phyloP scores from a whole-genome alignment of 495 filamentous ascomycete species.

The Penicillium paxilli region DNA sequence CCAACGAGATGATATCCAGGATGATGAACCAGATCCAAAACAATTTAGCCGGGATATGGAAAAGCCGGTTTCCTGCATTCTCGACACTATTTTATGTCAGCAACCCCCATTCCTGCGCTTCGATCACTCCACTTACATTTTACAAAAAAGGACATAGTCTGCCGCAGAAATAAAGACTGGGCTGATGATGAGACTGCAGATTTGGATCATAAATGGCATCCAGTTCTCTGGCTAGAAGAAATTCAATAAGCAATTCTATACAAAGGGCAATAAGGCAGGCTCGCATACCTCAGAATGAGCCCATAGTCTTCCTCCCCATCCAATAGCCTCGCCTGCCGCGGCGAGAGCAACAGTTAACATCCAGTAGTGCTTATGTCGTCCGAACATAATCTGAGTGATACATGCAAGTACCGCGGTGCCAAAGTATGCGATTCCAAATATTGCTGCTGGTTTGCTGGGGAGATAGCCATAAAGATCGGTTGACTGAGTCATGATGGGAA shows the following conservation, averaged over 20 bases:
- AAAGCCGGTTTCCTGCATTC: background rate
- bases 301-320: slow-evolving; percentile 4
- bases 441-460: slow-evolving; percentile 1
- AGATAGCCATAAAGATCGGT: slow-evolving; percentile 6
- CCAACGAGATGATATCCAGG: slow-evolving; percentile 5
- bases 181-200: slow-evolving; percentile 6
- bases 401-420: background rate
- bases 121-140: slow-evolving; percentile 1
- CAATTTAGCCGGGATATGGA: background rate
- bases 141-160: slow-evolving; percentile 7
- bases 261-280: background rate
- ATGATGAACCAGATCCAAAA: slow-evolving; percentile 3
- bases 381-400: background rate
- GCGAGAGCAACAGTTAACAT: slow-evolving; percentile 2
- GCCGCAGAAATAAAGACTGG: slow-evolving; percentile 4
- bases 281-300: slow-evolving; percentile 1
- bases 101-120: background rate
- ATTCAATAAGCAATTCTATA: background rate
- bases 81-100: slow-evolving; percentile 1
- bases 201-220: slow-evolving; percentile 9
- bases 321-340: background rate
- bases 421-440: slow-evolving; percentile 4
- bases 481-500: slow-evolving; percentile 1
- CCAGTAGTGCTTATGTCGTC: slow-evolving; percentile 4
- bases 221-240: background rate